These are phyloP conservation scores for Cercophora sp. DNA, from an alignment of 495 filamentous ascomycete species.

Conservation along the genomic window DNA sequence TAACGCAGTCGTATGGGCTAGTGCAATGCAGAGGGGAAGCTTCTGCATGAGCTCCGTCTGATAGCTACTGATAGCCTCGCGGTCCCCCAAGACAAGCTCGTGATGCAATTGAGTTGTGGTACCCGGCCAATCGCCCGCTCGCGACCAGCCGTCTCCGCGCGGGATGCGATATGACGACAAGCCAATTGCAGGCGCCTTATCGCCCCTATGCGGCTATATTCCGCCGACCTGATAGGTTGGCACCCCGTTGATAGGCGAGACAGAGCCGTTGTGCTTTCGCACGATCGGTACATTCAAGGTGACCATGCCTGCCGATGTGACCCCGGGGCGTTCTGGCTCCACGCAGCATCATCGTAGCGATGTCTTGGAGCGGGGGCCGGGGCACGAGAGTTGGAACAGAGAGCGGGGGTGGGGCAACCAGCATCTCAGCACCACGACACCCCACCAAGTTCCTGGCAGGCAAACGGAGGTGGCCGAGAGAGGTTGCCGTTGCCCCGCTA, in stretches of 20 bases:
- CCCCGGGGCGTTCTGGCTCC: constrained; percentile 1
- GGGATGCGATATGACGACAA: constrained; percentile 37
- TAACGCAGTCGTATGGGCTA: constrained; percentile 13
- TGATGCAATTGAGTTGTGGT: constrained; percentile 23
- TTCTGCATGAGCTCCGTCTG: constrained; percentile 6
- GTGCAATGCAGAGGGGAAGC: constrained; percentile 10
- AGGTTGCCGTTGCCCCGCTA: no score
- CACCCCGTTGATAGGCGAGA: constrained; percentile 8
- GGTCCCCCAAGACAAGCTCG: constrained; percentile 12
- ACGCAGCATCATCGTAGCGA: not conserved
- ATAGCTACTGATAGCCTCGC: constrained; percentile 19
- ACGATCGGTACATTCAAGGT: not conserved
- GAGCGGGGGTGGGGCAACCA: constrained; percentile 1
- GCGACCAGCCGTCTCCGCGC: constrained; percentile 18
- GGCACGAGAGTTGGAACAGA: not conserved
- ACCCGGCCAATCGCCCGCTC: constrained; percentile 29
- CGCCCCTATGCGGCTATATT: constrained; percentile 26
- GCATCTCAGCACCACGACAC: not conserved
- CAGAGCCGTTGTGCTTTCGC: not conserved
- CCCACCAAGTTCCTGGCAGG: not conserved
- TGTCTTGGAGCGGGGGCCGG: not conserved
- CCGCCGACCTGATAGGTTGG: constrained; percentile 18
- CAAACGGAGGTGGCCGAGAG: no score
- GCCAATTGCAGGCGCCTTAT: constrained; percentile 28
- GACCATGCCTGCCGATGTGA: not conserved